A percentile compares a stretch with the other conserved stretches of the same genome.
Evolutionary conservation across 73 alveolate species (phyloP).

Genomic region (Paramecium bursaria): DNA sequence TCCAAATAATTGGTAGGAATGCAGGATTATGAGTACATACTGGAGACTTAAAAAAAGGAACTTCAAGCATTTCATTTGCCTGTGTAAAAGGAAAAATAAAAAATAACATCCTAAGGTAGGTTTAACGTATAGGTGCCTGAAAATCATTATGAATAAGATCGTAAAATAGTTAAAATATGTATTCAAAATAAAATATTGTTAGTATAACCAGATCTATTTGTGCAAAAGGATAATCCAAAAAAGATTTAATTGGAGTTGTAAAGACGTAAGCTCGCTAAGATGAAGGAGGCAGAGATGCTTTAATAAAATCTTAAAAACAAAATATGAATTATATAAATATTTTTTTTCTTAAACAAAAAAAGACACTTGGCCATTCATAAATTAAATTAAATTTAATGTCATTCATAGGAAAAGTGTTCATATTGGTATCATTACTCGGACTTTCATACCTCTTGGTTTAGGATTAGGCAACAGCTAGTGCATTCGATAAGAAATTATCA

Average conservation of each 20-base stretch:
- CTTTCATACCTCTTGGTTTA: neutral
- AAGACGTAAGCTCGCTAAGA: constrained; percentile 26
- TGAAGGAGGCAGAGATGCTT: constrained; percentile 50
- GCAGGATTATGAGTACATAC: neutral
- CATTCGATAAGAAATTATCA: neutral
- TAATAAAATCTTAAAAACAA: constrained; percentile 17
- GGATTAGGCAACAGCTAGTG: neutral
- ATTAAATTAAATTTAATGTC: constrained; percentile 38
- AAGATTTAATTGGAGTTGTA: constrained; percentile 16
- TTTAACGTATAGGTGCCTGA: constrained; percentile 12
- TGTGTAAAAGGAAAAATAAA: neutral
- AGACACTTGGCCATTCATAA: constrained; percentile 14
- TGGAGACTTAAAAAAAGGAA: constrained; percentile 22
- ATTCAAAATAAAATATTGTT: neutral
- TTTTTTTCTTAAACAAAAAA: too few species aligned
- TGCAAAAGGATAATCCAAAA: constrained; percentile 29
- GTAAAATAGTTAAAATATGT: constrained; percentile 10
- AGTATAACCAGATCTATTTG: constrained; percentile 36
- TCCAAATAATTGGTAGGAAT: neutral
- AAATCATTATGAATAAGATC: constrained; percentile 24
- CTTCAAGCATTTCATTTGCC: neutral
- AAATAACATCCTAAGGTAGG: constrained; percentile 26
- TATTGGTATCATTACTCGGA: constrained; percentile 10
- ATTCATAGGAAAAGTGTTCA: constrained; percentile 47
- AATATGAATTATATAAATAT: constrained; percentile 1